phyloP scores from a whole-genome alignment of 805 yeast genomes.

The Yamadazyma ubonensis region DNA sequence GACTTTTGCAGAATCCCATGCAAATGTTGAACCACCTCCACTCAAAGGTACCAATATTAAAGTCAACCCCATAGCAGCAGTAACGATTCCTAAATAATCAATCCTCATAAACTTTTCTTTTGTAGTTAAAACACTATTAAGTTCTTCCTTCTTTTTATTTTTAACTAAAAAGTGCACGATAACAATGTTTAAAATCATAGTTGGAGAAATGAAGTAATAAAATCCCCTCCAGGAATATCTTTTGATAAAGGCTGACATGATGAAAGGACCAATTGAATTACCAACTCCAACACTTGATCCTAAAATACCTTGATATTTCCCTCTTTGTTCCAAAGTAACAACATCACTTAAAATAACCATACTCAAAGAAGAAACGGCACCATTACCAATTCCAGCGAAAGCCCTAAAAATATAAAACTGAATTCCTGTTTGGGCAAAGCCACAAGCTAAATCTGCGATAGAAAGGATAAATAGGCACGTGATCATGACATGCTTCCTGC shows the following conservation, averaged over 20 bases:
- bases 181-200: slow-evolving; percentile 30
- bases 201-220: slow-evolving; percentile 49
- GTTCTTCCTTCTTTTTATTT: slow-evolving; percentile 26
- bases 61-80: slow-evolving; percentile 48
- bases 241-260: slow-evolving; percentile 51
- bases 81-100: slow-evolving; percentile 53
- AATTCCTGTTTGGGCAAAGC: slow-evolving; percentile 47
- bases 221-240: slow-evolving; percentile 52
- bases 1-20: slow-evolving; percentile 50
- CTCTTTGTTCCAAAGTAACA: slow-evolving; percentile 52
- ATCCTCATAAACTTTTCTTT: slow-evolving; percentile 43
- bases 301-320: slow-evolving; percentile 56
- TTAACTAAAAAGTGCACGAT: slow-evolving; percentile 38
- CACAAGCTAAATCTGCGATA: slow-evolving; percentile 49
- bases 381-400: slow-evolving; percentile 55
- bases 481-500: slow-evolving; percentile 46
- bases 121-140: slow-evolving; percentile 27
- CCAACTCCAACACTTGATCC: slow-evolving; percentile 54
- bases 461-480: slow-evolving; percentile 38
- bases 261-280: slow-evolving; percentile 54
- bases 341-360: slow-evolving; percentile 57
- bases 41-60: slow-evolving; percentile 54
- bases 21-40: slow-evolving; percentile 60
- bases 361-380: slow-evolving; percentile 49
- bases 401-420: slow-evolving; percentile 54